Evolutionary conservation across 2,329 filamentous ascomycete genomes (phyloP).

Genomic region (Chaetomium sp.): DNA sequence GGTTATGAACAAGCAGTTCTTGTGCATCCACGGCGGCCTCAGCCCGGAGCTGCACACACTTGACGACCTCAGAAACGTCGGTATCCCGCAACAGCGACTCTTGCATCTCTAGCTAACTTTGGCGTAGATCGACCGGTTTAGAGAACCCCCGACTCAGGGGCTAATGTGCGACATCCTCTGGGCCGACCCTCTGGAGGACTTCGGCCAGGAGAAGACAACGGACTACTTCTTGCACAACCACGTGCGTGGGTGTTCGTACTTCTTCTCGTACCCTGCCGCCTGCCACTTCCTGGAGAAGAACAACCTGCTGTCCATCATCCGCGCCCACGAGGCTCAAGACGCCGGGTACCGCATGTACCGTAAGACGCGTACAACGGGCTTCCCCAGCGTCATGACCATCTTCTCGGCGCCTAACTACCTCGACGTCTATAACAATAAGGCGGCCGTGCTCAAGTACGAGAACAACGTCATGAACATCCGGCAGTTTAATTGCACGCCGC

Average conservation of each 20-base stretch:
- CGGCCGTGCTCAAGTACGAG: conserved; percentile 97
- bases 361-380: conserved; percentile 96
- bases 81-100: conserved; percentile 40
- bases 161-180: conserved; percentile 99
- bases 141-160: conserved; percentile 94
- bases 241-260: conserved; percentile 97
- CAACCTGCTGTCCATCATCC: conserved; percentile 94
- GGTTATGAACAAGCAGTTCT: conserved; percentile 99
- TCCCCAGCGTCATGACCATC: conserved; percentile 99
- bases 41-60: conserved; percentile 95
- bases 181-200: conserved; percentile 97
- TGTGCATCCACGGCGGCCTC: conserved; percentile 95
- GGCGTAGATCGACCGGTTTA: conserved; percentile 87
- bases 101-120: neutral
- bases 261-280: conserved; percentile 97
- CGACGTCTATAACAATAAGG: conserved; percentile 99
- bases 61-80: conserved; percentile 85
- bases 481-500: conserved; percentile 99
- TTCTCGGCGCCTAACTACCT: conserved; percentile 99
- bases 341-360: conserved; percentile 99
- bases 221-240: conserved; percentile 99
- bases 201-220: conserved; percentile 96
- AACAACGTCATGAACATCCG: conserved; percentile 99
- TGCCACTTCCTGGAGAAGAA: conserved; percentile 99
- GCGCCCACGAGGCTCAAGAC: conserved; percentile 97